Conservation (phyloP, 164 flowering plant species). For the Annona squamosa region DNA sequence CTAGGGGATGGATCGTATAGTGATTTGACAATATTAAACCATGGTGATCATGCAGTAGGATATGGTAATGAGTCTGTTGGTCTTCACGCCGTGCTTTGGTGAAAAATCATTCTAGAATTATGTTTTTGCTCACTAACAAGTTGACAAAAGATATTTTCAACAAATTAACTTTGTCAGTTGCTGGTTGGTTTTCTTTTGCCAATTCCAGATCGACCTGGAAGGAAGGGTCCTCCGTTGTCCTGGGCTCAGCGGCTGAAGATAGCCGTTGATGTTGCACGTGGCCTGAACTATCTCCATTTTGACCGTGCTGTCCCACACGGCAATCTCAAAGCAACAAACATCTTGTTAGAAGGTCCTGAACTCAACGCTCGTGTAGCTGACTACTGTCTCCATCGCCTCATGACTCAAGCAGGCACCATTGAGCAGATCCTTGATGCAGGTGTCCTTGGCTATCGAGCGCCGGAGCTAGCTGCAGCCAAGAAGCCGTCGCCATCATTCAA, state of each 20-base stretch:
- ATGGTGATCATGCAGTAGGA: no score
- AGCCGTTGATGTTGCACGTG: constrained; percentile 92
- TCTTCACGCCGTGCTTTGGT: no score
- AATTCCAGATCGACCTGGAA: constrained; percentile 79
- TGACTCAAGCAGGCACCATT: constrained; percentile 89
- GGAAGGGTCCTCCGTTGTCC: constrained; percentile 68
- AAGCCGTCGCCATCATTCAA: constrained; percentile 91
- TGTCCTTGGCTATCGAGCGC: constrained; percentile 85
- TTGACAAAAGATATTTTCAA: no score
- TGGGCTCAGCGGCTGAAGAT: constrained; percentile 90
- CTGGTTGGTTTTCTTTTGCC: background rate
- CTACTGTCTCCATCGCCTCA: constrained; percentile 92
- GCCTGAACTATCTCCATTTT: constrained; percentile 96
- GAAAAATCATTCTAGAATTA: no score
- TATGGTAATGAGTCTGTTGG: no score
- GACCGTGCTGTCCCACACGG: constrained; percentile 96
- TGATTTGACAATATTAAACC: no score
- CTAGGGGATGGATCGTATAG: no score
- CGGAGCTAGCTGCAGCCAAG: constrained; percentile 77
- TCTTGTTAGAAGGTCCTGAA: constrained; percentile 80
- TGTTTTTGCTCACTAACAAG: no score
- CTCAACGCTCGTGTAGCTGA: constrained; percentile 88
- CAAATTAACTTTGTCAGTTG: background rate
- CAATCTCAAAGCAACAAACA: constrained; percentile 87
- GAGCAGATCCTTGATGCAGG: constrained; percentile 96